Conservation (phyloP, 2,329 filamentous ascomycete species). For the Colletotrichum sp. region DNA sequence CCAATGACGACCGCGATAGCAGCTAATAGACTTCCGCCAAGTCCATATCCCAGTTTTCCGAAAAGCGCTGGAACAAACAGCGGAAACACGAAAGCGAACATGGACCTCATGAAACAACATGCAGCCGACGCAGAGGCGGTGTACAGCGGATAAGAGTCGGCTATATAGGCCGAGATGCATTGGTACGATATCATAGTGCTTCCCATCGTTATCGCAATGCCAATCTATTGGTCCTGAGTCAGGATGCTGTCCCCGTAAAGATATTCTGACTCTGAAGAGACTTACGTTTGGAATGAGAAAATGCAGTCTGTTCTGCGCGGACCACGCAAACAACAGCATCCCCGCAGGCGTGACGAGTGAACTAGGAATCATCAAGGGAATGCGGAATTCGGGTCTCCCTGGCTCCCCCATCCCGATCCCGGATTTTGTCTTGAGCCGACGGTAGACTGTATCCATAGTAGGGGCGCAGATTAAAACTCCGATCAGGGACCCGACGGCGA, state of each 20-base stretch:
- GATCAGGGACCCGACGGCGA: conserved; percentile 66
- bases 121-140: conserved; percentile 53
- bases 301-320: conserved; percentile 44
- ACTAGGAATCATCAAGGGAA: conserved; percentile 41
- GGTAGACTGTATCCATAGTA: conserved; percentile 46
- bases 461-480: conserved; percentile 53
- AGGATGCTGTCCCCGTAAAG: neutral
- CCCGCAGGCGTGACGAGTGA: conserved; percentile 46
- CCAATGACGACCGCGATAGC: conserved; percentile 39
- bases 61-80: conserved; percentile 51
- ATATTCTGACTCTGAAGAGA: neutral
- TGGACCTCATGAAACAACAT: conserved; percentile 46
- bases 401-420: conserved; percentile 22
- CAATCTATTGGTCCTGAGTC: neutral
- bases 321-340: conserved; percentile 49
- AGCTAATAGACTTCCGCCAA: conserved; percentile 43
- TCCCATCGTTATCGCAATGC: neutral
- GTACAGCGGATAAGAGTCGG: conserved; percentile 52
- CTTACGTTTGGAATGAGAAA: conserved; percentile 53
- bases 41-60: conserved; percentile 38
- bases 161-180: conserved; percentile 35
- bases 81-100: conserved; percentile 54
- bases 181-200: conserved; percentile 9
- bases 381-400: conserved; percentile 63
- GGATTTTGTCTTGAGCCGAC: conserved; percentile 29